phyloP scores from a whole-genome alignment of 2,329 filamentous ascomycete species.

The Didymella arachidicola region DNA sequence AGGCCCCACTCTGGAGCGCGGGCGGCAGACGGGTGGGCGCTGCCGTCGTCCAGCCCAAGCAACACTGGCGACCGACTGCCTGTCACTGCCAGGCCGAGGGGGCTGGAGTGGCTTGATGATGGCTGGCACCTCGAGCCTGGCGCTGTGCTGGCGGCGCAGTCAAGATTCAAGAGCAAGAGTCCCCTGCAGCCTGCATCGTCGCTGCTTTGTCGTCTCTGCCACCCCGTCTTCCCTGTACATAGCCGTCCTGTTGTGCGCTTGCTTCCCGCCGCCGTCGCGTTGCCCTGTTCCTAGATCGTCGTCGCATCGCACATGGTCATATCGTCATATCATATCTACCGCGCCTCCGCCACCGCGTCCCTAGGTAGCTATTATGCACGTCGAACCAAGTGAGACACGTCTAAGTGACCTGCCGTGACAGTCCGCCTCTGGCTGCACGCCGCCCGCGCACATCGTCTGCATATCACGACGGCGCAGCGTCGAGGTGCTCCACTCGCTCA shows the following conservation, averaged over 20 bases:
- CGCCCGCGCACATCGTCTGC: conserved; percentile 25
- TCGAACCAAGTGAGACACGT: conserved; percentile 22
- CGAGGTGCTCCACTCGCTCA: conserved; percentile 5
- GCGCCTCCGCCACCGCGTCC: conserved; percentile 18
- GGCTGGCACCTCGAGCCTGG: conserved; percentile 22
- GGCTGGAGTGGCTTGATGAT: conserved; percentile 17
- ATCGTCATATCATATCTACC: neutral
- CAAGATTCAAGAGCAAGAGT: conserved; percentile 27
- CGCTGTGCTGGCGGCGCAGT: conserved; percentile 30
- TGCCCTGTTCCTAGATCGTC: conserved; percentile 15
- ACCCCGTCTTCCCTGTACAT: conserved; percentile 32
- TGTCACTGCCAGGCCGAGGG: neutral
- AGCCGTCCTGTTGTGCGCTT: conserved; percentile 16
- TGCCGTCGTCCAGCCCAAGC: conserved; percentile 5
- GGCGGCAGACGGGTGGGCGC: conserved; percentile 7
- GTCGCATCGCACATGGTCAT: neutral
- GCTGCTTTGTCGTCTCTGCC: conserved; percentile 2
- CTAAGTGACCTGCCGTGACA: conserved; percentile 31
- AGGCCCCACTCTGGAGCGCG: neutral
- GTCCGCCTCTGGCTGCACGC: conserved; percentile 27
- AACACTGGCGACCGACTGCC: no score
- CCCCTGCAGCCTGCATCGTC: conserved; percentile 11
- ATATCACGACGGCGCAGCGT: conserved; percentile 2
- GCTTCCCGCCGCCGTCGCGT: conserved; percentile 17
- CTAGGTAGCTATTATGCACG: conserved; percentile 36